A percentile compares a stretch with the other conserved stretches of the same genome.
Evolutionary conservation across 768 basidiomycete genomes (phyloP).

Genomic region (Serendipita indica): DNA sequence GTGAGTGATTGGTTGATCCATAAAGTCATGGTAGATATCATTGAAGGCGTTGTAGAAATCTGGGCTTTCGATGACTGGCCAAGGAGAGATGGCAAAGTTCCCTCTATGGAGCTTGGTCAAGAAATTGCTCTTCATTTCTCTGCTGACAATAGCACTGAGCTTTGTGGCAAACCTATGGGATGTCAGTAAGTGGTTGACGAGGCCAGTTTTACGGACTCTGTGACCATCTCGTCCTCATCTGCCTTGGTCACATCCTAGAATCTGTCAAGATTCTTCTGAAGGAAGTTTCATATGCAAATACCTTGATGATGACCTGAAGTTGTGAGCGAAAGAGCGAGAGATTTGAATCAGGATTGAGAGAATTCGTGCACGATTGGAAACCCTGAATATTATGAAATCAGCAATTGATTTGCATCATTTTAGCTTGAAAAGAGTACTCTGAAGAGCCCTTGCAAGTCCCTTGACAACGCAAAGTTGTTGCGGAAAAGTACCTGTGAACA

Average conservation of each 20-base stretch:
- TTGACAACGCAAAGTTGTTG: slow-evolving; percentile 47
- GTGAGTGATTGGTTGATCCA: slow-evolving; percentile 36
- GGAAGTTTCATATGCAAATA: slow-evolving; percentile 12
- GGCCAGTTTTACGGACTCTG: slow-evolving; percentile 30
- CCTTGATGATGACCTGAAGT: slow-evolving; percentile 50
- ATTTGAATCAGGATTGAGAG: slow-evolving; percentile 44
- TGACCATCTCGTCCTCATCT: slow-evolving; percentile 41
- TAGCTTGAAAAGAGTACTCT: slow-evolving; percentile 35
- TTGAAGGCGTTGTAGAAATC: slow-evolving; percentile 44
- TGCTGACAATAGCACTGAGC: slow-evolving; percentile 45
- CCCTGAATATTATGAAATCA: slow-evolving; percentile 5
- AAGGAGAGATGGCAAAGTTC: slow-evolving; percentile 41
- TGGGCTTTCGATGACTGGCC: slow-evolving; percentile 50
- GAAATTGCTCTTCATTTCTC: slow-evolving; percentile 47
- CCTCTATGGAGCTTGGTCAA: slow-evolving; percentile 45
- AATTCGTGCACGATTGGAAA: slow-evolving; percentile 19
- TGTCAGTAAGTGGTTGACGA: neutral
- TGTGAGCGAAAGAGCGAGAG: slow-evolving; percentile 44
- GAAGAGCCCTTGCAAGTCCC: slow-evolving; percentile 46
- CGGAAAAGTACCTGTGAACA: slow-evolving; percentile 40
- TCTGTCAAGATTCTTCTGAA: neutral
- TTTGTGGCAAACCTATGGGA: slow-evolving; percentile 36
- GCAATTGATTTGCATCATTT: slow-evolving; percentile 25
- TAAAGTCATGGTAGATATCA: slow-evolving; percentile 31
- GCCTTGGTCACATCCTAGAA: slow-evolving; percentile 46